Evolutionary conservation across 257 asterid species (phyloP).

Genomic region (Cinchona pubescens): DNA sequence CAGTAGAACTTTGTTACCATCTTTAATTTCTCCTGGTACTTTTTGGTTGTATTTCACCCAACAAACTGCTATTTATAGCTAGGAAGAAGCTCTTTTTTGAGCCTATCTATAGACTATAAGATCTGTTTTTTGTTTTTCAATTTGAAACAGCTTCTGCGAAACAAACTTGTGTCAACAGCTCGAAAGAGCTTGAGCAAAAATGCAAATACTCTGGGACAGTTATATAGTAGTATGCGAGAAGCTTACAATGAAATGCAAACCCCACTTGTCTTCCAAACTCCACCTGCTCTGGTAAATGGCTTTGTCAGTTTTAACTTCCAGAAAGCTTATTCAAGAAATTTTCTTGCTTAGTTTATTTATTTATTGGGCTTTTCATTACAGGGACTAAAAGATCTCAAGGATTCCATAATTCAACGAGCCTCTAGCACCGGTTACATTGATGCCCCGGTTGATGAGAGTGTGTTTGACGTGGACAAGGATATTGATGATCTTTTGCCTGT

Average conservation of each 20-base stretch:
- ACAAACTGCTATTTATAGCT: not conserved
- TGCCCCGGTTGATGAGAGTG: constrained; percentile 72
- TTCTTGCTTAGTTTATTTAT: not conserved
- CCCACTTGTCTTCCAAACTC: constrained; percentile 80
- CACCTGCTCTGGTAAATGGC: constrained; percentile 58
- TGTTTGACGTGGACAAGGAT: constrained; percentile 87
- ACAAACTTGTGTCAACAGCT: constrained; percentile 80
- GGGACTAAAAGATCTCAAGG: constrained; percentile 91
- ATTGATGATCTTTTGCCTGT: constrained; percentile 85
- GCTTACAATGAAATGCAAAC: constrained; percentile 91
- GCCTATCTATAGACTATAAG: not conserved
- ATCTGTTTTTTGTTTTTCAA: not conserved
- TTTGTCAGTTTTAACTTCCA: not conserved
- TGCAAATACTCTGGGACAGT: constrained; percentile 71
- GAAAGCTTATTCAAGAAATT: not conserved
- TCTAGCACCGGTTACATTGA: constrained; percentile 70
- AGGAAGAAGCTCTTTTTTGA: not conserved
- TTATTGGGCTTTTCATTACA: constrained; percentile 16
- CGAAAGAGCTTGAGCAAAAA: constrained; percentile 59
- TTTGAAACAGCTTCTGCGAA: constrained; percentile 76
- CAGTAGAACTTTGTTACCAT: not conserved
- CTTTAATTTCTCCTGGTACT: not conserved
- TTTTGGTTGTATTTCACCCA: not conserved
- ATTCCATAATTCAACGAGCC: constrained; percentile 67
- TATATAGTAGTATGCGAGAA: constrained; percentile 72